Evolutionary conservation across 495 filamentous ascomycete species (phyloP).

Genomic region (Aspergillus taichungensis): DNA sequence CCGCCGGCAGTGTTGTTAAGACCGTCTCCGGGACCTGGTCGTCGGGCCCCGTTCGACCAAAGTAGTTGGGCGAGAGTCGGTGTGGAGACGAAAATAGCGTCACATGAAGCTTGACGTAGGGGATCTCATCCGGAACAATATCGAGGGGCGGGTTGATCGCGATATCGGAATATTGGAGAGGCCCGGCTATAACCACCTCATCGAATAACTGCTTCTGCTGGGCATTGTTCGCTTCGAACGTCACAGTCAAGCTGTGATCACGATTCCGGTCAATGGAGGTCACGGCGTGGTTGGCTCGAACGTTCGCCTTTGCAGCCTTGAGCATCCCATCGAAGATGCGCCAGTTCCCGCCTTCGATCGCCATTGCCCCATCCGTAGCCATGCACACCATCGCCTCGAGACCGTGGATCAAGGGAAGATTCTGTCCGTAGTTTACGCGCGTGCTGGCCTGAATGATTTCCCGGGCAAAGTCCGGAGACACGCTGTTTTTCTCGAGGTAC

Average conservation of each 20-base stretch:
- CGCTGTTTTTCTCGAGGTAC: slow-evolving; percentile 58
- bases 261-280: slow-evolving; percentile 43
- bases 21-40: slow-evolving; percentile 58
- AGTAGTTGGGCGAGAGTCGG: slow-evolving; percentile 56
- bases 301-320: slow-evolving; percentile 46
- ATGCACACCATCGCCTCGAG: slow-evolving; percentile 90
- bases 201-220: slow-evolving; percentile 49
- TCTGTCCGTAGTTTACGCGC: slow-evolving; percentile 91
- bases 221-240: slow-evolving; percentile 24
- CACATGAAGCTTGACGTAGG: slow-evolving; percentile 77
- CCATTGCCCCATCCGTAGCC: slow-evolving; percentile 76
- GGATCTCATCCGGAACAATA: slow-evolving; percentile 57
- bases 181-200: slow-evolving; percentile 68
- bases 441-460: slow-evolving; percentile 92
- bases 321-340: slow-evolving; percentile 83
- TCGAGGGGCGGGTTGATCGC: slow-evolving; percentile 41
- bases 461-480: slow-evolving; percentile 57
- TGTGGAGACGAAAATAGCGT: slow-evolving; percentile 78
- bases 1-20: slow-evolving; percentile 69
- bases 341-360: slow-evolving; percentile 87
- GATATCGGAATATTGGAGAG: slow-evolving; percentile 69
- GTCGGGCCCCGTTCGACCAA: slow-evolving; percentile 49
- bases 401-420: slow-evolving; percentile 75
- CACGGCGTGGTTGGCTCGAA: slow-evolving; percentile 66
- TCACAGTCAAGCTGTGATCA: slow-evolving; percentile 43